Conservation (phyloP, 257 asterid species). For the Rhazya stricta region DNA sequence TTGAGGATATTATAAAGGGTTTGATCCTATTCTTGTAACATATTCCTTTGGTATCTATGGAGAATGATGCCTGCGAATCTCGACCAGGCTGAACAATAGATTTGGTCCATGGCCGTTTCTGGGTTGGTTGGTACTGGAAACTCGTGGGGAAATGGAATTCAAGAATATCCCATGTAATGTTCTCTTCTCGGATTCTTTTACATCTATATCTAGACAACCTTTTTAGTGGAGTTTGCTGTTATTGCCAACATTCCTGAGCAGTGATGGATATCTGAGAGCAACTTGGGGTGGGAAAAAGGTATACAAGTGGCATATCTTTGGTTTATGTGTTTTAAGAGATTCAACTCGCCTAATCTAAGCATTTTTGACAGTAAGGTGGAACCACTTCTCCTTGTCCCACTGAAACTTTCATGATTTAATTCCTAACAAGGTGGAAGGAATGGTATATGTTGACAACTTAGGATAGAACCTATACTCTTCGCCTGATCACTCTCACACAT, state of each 20-base stretch:
- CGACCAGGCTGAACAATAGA: background rate
- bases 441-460: background rate
- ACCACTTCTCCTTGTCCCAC: background rate
- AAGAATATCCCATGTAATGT: background rate
- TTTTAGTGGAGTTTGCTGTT: background rate
- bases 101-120: background rate
- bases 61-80: background rate
- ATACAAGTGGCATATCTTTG: conserved; percentile 8
- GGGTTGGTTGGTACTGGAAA: background rate
- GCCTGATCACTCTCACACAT: background rate
- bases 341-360: conserved; percentile 2
- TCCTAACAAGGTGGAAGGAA: background rate
- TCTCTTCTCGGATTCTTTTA: no score
- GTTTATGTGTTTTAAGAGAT: background rate
- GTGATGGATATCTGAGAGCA: background rate
- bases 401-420: background rate
- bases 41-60: background rate
- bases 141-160: background rate
- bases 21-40: background rate
- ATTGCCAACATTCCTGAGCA: background rate
- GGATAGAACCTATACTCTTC: background rate
- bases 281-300: background rate
- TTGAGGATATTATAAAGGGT: background rate
- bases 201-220: background rate
- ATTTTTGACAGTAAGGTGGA: background rate